These are phyloP conservation scores for Fraxinus platypoda DNA, from an alignment of 305 asterid species.

Conservation along the genomic window DNA sequence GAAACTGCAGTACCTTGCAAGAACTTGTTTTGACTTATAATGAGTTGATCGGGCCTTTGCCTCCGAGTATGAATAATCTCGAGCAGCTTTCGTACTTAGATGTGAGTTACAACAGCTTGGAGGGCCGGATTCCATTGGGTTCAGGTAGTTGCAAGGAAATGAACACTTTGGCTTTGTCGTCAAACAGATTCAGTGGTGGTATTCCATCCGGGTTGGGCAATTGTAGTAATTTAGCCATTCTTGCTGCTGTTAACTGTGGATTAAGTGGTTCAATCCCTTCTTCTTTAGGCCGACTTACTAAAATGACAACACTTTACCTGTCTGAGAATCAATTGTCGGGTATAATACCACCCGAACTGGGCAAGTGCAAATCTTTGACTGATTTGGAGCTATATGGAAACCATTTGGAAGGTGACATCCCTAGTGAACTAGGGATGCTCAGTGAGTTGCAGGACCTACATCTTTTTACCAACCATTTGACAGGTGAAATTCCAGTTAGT, in stretches of 20 bases:
- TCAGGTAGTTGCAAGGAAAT: conserved; percentile 44
- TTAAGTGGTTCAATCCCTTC: conserved; percentile 72
- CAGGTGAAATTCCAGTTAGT: conserved; percentile 62
- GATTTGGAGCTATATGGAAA: conserved; percentile 55
- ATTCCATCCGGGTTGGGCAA: conserved; percentile 61
- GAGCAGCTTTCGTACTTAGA: conserved; percentile 42
- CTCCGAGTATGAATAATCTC: conserved; percentile 57
- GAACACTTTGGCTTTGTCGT: conserved; percentile 43
- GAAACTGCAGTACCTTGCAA: conserved; percentile 57
- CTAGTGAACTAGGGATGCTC: conserved; percentile 65
- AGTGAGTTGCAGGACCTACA: conserved; percentile 36
- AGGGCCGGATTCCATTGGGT: conserved; percentile 52
- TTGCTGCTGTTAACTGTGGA: conserved; percentile 55
- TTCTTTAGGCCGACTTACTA: conserved; percentile 53
- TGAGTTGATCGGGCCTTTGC: conserved; percentile 52
- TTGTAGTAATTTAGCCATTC: conserved; percentile 44
- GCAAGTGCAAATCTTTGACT: conserved; percentile 58
- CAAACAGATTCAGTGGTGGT: conserved; percentile 50
- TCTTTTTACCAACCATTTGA: conserved; percentile 60
- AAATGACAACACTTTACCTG: conserved; percentile 53
- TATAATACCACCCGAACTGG: conserved; percentile 69
- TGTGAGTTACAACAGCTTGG: conserved; percentile 51
- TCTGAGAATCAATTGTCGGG: conserved; percentile 64
- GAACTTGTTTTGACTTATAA: conserved; percentile 52
- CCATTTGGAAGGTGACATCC: conserved; percentile 61